Evolutionary conservation across 352 stramenopile genomes (phyloP), one percentile per base, ranked within the genome.

Genomic region (Phytophthora hybrid): DNA sequence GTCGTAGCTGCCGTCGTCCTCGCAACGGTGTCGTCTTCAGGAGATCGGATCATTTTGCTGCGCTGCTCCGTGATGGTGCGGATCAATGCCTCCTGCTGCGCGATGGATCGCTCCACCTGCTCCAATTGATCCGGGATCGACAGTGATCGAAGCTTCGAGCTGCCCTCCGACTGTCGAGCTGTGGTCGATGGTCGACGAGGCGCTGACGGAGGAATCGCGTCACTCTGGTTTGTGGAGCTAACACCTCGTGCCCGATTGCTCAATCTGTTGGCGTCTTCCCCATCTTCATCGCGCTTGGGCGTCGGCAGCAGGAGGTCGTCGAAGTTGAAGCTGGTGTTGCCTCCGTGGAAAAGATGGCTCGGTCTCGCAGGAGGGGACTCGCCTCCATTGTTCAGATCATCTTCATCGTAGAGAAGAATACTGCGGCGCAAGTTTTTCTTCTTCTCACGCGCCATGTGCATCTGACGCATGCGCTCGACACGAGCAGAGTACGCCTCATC

Each of bases 401-500:
- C 73, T 68, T 82, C 79, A 53, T 88, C 83, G 44, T 83, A 85
- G 19, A 90, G 64, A 60, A 73, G 70, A 55, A 90, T 83, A 23
- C 71, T 83, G 18, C 67, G 72, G 10, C 72, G 73, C 57, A 67
- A 49, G 26, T 85, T 85, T 51, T 91, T 91, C 62, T 84, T 81
- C 63, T 89, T 90, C 71, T 93, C 86, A 26, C 80, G 77, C 32
- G 75, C 78, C 74, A 93, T 82, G 78, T 93, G 86, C 26, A 87
- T 84, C 65, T 90, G 82, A 10, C 84, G 78, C 66, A 93, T 78
- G 7, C 73, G 76, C 58, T 91, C 84, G 19, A 93, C 76, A 29
- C 86, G 86, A 47, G 71, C 41, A 4, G 77, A 85, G 53, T 91
- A 87, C n/a, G 79, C 32, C 3, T 83, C 69, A 41, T 91, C 78